These are phyloP conservation scores for Mycena rebaudengoi DNA, from an alignment of 768 basidiomycete species.

Conservation along the genomic window DNA sequence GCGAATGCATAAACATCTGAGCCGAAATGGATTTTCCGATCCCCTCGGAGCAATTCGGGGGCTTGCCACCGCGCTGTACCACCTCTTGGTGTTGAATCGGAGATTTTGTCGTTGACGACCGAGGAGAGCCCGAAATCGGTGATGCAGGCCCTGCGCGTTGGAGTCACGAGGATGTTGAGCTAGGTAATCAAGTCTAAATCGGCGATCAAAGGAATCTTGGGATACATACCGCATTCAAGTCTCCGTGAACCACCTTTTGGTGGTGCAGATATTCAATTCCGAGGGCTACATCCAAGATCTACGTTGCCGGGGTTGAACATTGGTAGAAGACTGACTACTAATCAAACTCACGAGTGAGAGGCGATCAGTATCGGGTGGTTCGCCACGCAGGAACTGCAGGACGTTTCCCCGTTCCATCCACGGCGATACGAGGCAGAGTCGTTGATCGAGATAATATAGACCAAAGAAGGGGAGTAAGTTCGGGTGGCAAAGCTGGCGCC, in stretches of 20 bases:
- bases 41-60: slow-evolving; percentile 43
- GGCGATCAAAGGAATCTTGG: neutral
- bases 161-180: slow-evolving; percentile 56
- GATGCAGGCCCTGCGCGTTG: slow-evolving; percentile 49
- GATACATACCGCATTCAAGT: slow-evolving; percentile 23
- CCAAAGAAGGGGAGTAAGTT: slow-evolving; percentile 31
- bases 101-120: slow-evolving; percentile 27
- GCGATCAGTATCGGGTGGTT: neutral
- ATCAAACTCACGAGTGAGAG: neutral
- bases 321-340: neutral
- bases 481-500: slow-evolving; percentile 27
- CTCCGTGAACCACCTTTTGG: slow-evolving; percentile 24
- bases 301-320: neutral
- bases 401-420: slow-evolving; percentile 41
- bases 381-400: slow-evolving; percentile 17
- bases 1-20: slow-evolving; percentile 53
- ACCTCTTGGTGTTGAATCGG: slow-evolving; percentile 26
- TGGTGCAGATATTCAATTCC: slow-evolving; percentile 26
- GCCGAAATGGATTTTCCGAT: slow-evolving; percentile 17
- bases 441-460: slow-evolving; percentile 16
- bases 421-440: slow-evolving; percentile 32
- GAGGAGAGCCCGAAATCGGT: slow-evolving; percentile 58
- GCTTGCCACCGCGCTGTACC: slow-evolving; percentile 46
- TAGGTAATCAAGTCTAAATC: slow-evolving; percentile 27
- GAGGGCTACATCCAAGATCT: slow-evolving; percentile 22